phyloP scores from a whole-genome alignment of 2,329 filamentous ascomycete species.

The Macrophomina pseudophaseolina region DNA sequence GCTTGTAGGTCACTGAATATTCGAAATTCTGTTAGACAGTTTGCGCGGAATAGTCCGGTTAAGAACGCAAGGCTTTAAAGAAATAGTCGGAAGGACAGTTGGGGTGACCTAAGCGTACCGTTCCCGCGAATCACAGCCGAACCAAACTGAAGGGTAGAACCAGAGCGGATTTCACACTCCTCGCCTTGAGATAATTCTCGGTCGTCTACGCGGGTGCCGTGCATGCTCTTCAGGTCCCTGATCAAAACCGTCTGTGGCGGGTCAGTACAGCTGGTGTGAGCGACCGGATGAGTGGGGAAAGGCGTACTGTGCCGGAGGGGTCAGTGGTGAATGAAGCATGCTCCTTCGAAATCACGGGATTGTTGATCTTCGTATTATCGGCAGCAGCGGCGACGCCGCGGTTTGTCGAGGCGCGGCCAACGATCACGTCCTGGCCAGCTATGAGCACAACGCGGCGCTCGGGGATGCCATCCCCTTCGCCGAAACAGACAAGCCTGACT shows the following conservation, averaged over 20 bases:
- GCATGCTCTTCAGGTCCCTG: conserved; percentile 64
- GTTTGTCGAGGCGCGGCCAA: conserved; percentile 51
- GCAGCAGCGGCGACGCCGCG: conserved; percentile 46
- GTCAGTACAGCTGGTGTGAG: not conserved
- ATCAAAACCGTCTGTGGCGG: conserved; percentile 48
- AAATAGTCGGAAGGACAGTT: not conserved
- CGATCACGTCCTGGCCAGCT: conserved; percentile 36
- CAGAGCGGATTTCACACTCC: conserved; percentile 35
- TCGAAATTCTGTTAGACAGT: not conserved
- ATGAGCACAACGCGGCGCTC: conserved; percentile 40
- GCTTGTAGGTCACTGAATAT: conserved; percentile 3
- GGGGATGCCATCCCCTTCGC: conserved; percentile 48
- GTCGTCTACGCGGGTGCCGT: conserved; percentile 64
- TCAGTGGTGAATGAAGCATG: conserved; percentile 60
- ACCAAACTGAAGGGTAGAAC: conserved; percentile 45
- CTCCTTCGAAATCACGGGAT: conserved; percentile 71
- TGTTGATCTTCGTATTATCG: conserved; percentile 72
- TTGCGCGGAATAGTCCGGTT: not conserved
- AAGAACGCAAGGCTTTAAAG: not conserved
- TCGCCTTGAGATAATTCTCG: conserved; percentile 34
- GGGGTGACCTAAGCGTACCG: conserved; percentile 20
- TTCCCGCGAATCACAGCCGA: conserved; percentile 36
- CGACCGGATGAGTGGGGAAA: conserved; percentile 22
- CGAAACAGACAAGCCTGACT: conserved; percentile 38
- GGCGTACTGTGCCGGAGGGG: conserved; percentile 27